These are phyloP conservation scores for Huiozyma naganishii DNA, from an alignment of 805 yeast genomes.

Conservation along the genomic window DNA sequence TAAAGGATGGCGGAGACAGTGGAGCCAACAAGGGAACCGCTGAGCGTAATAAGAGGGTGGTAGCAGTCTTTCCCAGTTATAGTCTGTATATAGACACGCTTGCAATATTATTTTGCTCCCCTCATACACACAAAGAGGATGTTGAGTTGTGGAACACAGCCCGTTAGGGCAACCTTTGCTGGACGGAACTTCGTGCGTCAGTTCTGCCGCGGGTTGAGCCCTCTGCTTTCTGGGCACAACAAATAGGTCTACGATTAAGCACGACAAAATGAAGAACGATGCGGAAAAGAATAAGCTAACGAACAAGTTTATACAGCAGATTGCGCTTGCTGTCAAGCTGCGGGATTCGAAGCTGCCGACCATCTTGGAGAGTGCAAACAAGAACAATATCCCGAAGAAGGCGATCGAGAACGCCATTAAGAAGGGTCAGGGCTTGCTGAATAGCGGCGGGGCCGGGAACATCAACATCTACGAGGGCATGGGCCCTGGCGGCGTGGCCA, in stretches of 20 bases:
- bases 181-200: too few relatives aligned
- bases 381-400: slow-evolving; percentile 67
- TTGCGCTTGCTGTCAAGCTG: slow-evolving; percentile 59
- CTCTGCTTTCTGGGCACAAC: slow-evolving; percentile 55
- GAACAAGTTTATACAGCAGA: slow-evolving; percentile 59
- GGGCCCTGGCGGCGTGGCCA: slow-evolving; percentile 87
- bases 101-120: too few relatives aligned
- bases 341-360: slow-evolving; percentile 51
- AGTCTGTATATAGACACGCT: too few relatives aligned
- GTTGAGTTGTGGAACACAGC: too few relatives aligned
- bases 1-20: too few relatives aligned
- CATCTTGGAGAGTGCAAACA: slow-evolving; percentile 61
- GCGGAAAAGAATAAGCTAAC: slow-evolving; percentile 60
- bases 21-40: too few relatives aligned
- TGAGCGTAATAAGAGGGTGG: too few relatives aligned
- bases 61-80: too few relatives aligned
- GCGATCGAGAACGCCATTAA: slow-evolving; percentile 82
- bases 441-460: slow-evolving; percentile 49
- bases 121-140: too few relatives aligned
- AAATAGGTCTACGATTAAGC: slow-evolving; percentile 95
- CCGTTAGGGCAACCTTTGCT: too few relatives aligned
- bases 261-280: slow-evolving; percentile 88
- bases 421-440: slow-evolving; percentile 39
- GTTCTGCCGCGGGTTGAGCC: too few relatives aligned
- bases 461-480: slow-evolving; percentile 68